Conservation (phyloP, 768 basidiomycete species). For the Tulasnella sp. region DNA sequence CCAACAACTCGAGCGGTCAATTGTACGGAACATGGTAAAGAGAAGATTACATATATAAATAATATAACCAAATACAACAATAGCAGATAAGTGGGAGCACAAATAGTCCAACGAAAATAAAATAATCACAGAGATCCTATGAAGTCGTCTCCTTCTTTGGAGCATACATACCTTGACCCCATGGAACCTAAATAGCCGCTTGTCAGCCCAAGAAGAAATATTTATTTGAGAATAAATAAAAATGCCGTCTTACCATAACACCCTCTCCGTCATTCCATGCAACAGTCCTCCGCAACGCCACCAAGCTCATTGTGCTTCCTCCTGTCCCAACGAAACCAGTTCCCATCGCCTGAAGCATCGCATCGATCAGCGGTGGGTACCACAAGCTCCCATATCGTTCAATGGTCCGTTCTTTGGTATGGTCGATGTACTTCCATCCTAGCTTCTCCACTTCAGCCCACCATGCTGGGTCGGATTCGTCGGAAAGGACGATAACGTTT, state of each 20-base stretch:
- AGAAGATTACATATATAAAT: too few relatives aligned
- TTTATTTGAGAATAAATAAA: background rate
- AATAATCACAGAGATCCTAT: too few relatives aligned
- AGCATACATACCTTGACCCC: background rate
- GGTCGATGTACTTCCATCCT: conserved; percentile 13
- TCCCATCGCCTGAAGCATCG: conserved; percentile 59
- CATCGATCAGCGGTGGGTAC: conserved; percentile 67
- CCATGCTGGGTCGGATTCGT: conserved; percentile 13
- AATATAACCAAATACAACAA: too few relatives aligned
- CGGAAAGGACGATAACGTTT: conserved; percentile 5
- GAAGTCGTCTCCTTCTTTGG: too few relatives aligned
- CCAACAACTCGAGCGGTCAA: too few relatives aligned
- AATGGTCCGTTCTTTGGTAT: background rate
- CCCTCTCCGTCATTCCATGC: conserved; percentile 55
- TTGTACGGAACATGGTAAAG: too few relatives aligned
- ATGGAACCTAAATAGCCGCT: background rate
- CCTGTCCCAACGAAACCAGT: conserved; percentile 66
- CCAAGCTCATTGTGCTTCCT: conserved; percentile 58
- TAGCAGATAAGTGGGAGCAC: too few relatives aligned
- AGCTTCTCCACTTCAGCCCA: conserved; percentile 12
- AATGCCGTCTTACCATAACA: conserved; percentile 40
- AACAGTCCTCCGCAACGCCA: conserved; percentile 56
- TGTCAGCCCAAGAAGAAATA: too few relatives aligned
- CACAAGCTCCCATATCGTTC: conserved; percentile 26
- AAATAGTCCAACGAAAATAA: too few relatives aligned